A percentile compares a stretch with the other conserved stretches of the same genome.
phyloP scores from a whole-genome alignment of 805 yeast genomes.

The Myxozyma melibiosi region DNA sequence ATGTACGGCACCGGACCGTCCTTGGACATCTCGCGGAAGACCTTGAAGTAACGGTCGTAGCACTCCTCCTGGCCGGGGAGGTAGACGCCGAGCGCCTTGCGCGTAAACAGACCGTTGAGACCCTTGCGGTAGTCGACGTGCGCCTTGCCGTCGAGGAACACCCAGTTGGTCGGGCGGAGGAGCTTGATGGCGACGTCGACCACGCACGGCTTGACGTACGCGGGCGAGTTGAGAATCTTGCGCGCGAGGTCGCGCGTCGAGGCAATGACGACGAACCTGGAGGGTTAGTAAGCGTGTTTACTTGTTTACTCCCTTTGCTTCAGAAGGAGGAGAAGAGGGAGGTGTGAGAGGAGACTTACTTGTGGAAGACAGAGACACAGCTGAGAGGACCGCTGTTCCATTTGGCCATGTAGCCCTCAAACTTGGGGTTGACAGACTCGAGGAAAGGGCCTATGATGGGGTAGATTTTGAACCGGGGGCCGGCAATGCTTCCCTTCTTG shows the following conservation, averaged over 20 bases:
- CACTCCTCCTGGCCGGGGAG: constrained; percentile 81
- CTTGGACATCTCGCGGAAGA: constrained; percentile 59
- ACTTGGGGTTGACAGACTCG: constrained; percentile 92
- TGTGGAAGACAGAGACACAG: constrained; percentile 97
- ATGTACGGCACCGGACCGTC: constrained; percentile 73
- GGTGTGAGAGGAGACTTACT: constrained; percentile 44
- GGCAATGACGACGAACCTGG: constrained; percentile 82
- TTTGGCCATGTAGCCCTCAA: constrained; percentile 87
- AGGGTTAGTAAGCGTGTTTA: background rate
- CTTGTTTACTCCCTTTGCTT: background rate
- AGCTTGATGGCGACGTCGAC: constrained; percentile 96
- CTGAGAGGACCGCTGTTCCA: constrained; percentile 95
- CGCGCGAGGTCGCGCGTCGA: constrained; percentile 85
- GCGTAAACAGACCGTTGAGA: constrained; percentile 85
- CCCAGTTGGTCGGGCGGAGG: constrained; percentile 96
- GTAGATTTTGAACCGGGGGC: constrained; percentile 85
- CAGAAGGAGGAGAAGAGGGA: background rate
- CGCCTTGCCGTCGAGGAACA: constrained; percentile 92
- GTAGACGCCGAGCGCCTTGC: constrained; percentile 77
- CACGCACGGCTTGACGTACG: constrained; percentile 93
- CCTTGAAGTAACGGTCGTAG: constrained; percentile 78
- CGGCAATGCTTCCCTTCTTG: constrained; percentile 86
- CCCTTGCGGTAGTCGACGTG: constrained; percentile 92
- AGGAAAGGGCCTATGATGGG: constrained; percentile 96
- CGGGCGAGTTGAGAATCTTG: constrained; percentile 80